Evolutionary conservation across 2,329 filamentous ascomycete genomes (phyloP).

Genomic region (Neopestalotiopsis rosae): DNA sequence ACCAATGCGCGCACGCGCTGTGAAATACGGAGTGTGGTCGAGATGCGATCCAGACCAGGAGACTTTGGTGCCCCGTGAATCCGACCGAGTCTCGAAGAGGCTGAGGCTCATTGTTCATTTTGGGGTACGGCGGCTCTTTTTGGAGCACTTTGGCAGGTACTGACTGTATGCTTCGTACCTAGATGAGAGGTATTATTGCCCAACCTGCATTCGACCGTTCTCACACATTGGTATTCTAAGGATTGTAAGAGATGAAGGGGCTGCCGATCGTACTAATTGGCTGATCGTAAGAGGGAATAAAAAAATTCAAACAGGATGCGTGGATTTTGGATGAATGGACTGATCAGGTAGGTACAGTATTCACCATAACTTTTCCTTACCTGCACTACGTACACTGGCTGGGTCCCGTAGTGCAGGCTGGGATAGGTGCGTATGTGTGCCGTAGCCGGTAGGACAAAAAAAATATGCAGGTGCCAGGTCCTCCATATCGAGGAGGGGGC

Average conservation of each 20-base stretch:
- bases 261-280: not conserved
- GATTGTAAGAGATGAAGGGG: not conserved
- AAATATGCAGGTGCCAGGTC: not conserved
- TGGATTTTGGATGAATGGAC: not conserved
- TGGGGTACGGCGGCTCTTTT: not conserved
- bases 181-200: not conserved
- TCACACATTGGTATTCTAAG: not conserved
- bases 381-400: not conserved
- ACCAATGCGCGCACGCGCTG: not conserved
- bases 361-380: not conserved
- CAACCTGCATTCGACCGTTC: not conserved
- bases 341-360: not conserved
- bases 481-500: not conserved
- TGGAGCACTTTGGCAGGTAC: not conserved
- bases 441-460: not conserved
- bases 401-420: not conserved
- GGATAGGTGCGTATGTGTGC: not conserved
- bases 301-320: not conserved
- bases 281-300: not conserved
- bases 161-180: not conserved
- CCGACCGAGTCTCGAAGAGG: constrained; percentile 1
- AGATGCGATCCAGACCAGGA: not conserved
- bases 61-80: not conserved
- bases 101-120: not conserved
- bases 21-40: not conserved